Evolutionary conservation across 2,329 filamentous ascomycete species (phyloP).

Genomic region (Phoma herbarum): DNA sequence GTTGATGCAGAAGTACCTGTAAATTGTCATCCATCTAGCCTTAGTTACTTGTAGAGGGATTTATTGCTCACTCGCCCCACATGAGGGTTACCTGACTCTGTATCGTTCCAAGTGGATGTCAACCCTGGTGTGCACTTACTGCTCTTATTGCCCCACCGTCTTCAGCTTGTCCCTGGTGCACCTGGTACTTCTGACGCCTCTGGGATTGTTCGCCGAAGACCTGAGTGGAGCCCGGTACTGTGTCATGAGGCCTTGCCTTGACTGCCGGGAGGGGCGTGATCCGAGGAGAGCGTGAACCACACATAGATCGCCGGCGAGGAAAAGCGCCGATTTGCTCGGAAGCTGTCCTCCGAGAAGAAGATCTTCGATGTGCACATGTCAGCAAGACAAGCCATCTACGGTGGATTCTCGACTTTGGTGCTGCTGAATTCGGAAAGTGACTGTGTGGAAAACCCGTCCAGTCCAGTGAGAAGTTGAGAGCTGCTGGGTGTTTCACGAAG

Average conservation of each 20-base stretch:
- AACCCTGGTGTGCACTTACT: neutral
- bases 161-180: neutral
- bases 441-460: neutral
- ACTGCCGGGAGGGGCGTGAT: neutral
- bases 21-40: conserved; percentile 1
- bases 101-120: neutral
- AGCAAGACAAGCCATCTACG: neutral
- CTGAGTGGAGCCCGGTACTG: neutral
- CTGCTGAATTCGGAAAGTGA: neutral
- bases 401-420: neutral
- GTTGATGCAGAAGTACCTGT: conserved; percentile 49
- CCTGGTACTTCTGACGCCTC: neutral
- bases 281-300: conserved; percentile 6
- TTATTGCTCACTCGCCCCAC: neutral
- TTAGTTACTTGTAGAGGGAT: neutral
- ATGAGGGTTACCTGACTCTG: neutral
- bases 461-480: neutral
- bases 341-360: neutral
- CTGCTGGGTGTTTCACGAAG: neutral
- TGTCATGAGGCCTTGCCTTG: neutral
- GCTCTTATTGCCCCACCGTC: neutral
- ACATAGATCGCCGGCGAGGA: neutral
- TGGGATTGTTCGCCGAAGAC: neutral
- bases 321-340: neutral
- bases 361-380: conserved; percentile 1